Evolutionary conservation across 1,284 basidiomycete genomes (phyloP), one percentile per base, ranked within the genome.

Genomic region (Naganishia albida): DNA sequence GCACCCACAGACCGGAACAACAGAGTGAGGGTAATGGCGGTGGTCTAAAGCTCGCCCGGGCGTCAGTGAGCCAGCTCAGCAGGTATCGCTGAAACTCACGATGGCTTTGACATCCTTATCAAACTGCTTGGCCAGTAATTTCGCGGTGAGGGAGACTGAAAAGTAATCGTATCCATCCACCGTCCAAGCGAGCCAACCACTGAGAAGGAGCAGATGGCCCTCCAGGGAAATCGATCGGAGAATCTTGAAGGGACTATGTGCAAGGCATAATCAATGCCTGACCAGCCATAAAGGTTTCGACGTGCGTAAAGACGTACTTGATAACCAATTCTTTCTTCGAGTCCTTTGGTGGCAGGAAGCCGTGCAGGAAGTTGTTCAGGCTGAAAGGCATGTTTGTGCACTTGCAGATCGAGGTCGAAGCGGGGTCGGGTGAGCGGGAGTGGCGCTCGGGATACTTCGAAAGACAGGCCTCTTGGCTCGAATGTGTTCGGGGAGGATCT

Each of bases 1-100:
- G 93, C 93, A 26, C 94, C 95, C 38, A 85, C 80, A 1, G 90
- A 89, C 60, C 95, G 87, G 82, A 96, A 91, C 38, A 98, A 85
- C 1, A 97, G 83, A 0, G 94, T 97, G 54, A 98, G 84, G 2
- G 94, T 98, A 75, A 99, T 93, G 7, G 91, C 85, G 30, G 86
- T 86, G 54, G 89, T 73, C 38, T 68, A 62, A 76, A 75, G 60
- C 72, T 67, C 26, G 34, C 64, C 48, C 67, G 42, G 16, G 42
- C 34, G 4, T 34, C 34, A 34, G 34, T 10, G 34, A 4, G 34
- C 4, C 10, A 4, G 34, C 34, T 10, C 4, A 6, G 34, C 34
- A 34, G 16, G 23, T 65, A 23, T 60, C 38, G 40, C 39, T 0
- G 40, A 48, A 62, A 57, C 63, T 64, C 20, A 77, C 73, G 7